Percentiles rank a stretch among this genome's conserved stretches.
These are phyloP conservation scores for Fusarium stilboides DNA, from an alignment of 2,329 filamentous ascomycete genomes.

Conservation along the genomic window DNA sequence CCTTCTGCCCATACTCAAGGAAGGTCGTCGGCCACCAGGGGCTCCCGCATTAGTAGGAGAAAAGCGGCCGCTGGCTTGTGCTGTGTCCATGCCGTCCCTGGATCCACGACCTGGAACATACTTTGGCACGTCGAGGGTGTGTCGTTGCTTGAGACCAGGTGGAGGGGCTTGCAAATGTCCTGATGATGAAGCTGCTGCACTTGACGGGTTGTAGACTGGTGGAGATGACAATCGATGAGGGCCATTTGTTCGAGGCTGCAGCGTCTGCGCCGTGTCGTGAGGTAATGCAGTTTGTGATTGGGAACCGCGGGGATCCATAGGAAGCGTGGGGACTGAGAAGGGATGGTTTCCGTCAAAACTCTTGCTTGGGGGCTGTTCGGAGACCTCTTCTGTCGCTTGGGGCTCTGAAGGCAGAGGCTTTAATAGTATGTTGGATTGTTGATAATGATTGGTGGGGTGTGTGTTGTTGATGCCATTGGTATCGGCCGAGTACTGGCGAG, in stretches of 20 bases:
- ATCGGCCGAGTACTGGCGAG: slow-evolving; percentile 39
- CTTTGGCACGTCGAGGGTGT: slow-evolving; percentile 90
- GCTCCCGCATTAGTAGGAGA: slow-evolving; percentile 75
- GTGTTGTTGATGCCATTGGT: slow-evolving; percentile 40
- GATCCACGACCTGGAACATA: slow-evolving; percentile 75
- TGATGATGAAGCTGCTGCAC: slow-evolving; percentile 63
- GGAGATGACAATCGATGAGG: slow-evolving; percentile 76
- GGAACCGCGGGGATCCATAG: slow-evolving; percentile 36
- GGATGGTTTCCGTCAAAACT: slow-evolving; percentile 33
- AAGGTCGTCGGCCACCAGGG: slow-evolving; percentile 77
- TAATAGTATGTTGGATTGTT: slow-evolving; percentile 34
- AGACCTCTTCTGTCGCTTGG: slow-evolving; percentile 27
- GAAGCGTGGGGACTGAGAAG: slow-evolving; percentile 25
- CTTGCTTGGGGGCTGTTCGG: slow-evolving; percentile 35
- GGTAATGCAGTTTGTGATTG: slow-evolving; percentile 37
- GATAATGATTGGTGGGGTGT: slow-evolving; percentile 29
- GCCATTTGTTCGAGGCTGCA: slow-evolving; percentile 53
- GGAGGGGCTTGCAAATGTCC: slow-evolving; percentile 63
- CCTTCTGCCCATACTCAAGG: slow-evolving; percentile 84
- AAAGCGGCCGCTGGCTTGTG: slow-evolving; percentile 83
- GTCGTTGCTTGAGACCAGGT: slow-evolving; percentile 80
- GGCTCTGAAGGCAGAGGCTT: slow-evolving; percentile 47
- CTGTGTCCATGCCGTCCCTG: slow-evolving; percentile 78
- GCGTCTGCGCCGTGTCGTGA: slow-evolving; percentile 49
- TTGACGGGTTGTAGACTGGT: slow-evolving; percentile 65